phyloP scores from a whole-genome alignment of 768 basidiomycete species.

The Melanogaster broomeanus region DNA sequence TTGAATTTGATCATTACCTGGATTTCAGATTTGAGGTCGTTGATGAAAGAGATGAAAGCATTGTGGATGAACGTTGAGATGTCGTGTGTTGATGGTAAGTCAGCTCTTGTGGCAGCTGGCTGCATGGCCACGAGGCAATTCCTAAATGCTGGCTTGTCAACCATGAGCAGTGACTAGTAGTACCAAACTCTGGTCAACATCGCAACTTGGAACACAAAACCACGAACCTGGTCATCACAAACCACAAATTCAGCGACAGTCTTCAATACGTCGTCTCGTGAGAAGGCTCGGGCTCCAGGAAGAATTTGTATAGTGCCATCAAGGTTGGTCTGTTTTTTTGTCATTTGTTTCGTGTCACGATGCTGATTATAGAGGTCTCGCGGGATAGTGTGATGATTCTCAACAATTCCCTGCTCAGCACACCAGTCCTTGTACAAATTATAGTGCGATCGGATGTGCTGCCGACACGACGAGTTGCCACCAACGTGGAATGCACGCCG shows the following conservation, averaged over 20 bases:
- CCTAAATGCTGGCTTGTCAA: too few species aligned
- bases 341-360: neutral
- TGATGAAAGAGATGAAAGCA: too few species aligned
- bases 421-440: neutral
- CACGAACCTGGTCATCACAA: conserved; percentile 17
- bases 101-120: too few species aligned
- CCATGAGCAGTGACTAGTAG: too few species aligned
- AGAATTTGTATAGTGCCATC: neutral
- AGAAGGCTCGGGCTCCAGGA: conserved; percentile 2
- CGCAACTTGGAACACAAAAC: too few species aligned
- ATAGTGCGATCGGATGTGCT: conserved; percentile 1
- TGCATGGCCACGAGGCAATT: too few species aligned
- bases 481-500: conserved; percentile 1
- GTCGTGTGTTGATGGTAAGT: too few species aligned
- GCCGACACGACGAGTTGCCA: neutral
- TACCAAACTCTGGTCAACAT: too few species aligned
- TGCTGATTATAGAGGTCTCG: neutral
- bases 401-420: neutral
- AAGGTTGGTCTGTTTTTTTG: neutral
- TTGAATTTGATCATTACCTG: too few species aligned
- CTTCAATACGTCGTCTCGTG: conserved; percentile 9
- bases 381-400: neutral
- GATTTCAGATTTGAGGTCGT: too few species aligned
- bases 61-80: too few species aligned
- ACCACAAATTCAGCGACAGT: conserved; percentile 15